Conservation (phyloP, 495 filamentous ascomycete species). For the Evernia prunastri region DNA sequence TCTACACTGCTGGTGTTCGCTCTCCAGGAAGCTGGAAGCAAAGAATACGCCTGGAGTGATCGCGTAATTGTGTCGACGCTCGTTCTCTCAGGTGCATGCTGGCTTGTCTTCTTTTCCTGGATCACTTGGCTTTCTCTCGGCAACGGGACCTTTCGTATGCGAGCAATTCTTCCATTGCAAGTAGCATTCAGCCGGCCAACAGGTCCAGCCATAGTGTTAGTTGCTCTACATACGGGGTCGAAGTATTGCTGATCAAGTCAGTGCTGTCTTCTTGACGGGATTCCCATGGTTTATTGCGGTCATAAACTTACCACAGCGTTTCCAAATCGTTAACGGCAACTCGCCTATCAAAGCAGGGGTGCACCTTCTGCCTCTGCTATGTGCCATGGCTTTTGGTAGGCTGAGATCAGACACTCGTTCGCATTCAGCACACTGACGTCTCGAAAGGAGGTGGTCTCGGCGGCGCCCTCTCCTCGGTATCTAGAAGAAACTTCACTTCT, state of each 20-base stretch:
- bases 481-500: slow-evolving; percentile 42
- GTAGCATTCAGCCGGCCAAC: slow-evolving; percentile 12
- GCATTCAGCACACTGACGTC: neutral
- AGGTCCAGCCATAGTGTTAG: slow-evolving; percentile 13
- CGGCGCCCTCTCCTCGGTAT: neutral
- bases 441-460: slow-evolving; percentile 1
- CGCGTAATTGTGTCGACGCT: slow-evolving; percentile 41
- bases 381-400: slow-evolving; percentile 13
- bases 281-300: slow-evolving; percentile 51
- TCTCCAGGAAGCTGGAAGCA: slow-evolving; percentile 51
- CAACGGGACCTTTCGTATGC: neutral
- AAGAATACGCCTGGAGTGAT: slow-evolving; percentile 35
- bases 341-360: slow-evolving; percentile 47
- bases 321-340: slow-evolving; percentile 48
- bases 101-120: slow-evolving; percentile 36
- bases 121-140: slow-evolving; percentile 31
- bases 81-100: slow-evolving; percentile 34
- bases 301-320: slow-evolving; percentile 53
- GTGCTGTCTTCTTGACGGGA: slow-evolving; percentile 34
- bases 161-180: slow-evolving; percentile 11
- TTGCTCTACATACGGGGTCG: too few relatives aligned
- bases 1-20: slow-evolving; percentile 52
- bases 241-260: neutral
- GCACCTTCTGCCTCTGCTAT: slow-evolving; percentile 51
- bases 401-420: neutral